Conservation (phyloP, 2,329 filamentous ascomycete species). For the Exophiala spinifera region DNA sequence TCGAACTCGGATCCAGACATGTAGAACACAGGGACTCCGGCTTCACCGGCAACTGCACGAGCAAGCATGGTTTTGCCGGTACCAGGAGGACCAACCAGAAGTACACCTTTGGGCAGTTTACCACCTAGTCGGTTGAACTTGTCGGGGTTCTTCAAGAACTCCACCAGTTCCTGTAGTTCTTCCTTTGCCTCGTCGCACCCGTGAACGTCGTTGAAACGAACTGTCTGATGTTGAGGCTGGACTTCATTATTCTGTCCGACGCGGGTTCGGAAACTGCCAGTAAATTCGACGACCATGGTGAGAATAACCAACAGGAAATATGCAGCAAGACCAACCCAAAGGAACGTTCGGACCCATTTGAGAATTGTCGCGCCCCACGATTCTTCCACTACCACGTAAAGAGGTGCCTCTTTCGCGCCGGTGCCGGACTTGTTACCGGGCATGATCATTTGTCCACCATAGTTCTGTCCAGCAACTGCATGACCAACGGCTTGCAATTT, state of each 20-base stretch:
- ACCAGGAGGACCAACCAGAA: slow-evolving; percentile 91
- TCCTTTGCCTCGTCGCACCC: slow-evolving; percentile 98
- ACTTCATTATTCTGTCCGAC: slow-evolving; percentile 74
- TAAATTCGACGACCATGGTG: slow-evolving; percentile 76
- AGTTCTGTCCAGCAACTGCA: slow-evolving; percentile 69
- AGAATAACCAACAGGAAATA: slow-evolving; percentile 78
- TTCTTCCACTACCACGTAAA: slow-evolving; percentile 95
- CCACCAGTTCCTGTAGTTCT: slow-evolving; percentile 92
- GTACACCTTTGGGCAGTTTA: slow-evolving; percentile 93
- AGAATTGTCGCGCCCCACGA: slow-evolving; percentile 75
- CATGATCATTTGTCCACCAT: slow-evolving; percentile 54
- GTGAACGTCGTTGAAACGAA: slow-evolving; percentile 89
- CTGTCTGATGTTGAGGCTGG: slow-evolving; percentile 87
- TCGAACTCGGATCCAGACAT: slow-evolving; percentile 99
- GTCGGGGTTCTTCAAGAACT: slow-evolving; percentile 90
- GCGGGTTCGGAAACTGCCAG: slow-evolving; percentile 65
- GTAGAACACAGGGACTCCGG: slow-evolving; percentile 98
- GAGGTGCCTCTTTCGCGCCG: slow-evolving; percentile 76
- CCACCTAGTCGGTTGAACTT: slow-evolving; percentile 91
- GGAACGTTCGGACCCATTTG: slow-evolving; percentile 84
- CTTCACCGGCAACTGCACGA: slow-evolving; percentile 91
- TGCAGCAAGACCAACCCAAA: slow-evolving; percentile 72
- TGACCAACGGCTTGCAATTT: slow-evolving; percentile 77
- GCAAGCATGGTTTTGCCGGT: slow-evolving; percentile 96
- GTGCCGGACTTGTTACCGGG: slow-evolving; percentile 52